Percentiles rank a stretch among this genome's conserved stretches.
Evolutionary conservation across 148 eudicot genomes (phyloP).

Genomic region (Silene latifolia): DNA sequence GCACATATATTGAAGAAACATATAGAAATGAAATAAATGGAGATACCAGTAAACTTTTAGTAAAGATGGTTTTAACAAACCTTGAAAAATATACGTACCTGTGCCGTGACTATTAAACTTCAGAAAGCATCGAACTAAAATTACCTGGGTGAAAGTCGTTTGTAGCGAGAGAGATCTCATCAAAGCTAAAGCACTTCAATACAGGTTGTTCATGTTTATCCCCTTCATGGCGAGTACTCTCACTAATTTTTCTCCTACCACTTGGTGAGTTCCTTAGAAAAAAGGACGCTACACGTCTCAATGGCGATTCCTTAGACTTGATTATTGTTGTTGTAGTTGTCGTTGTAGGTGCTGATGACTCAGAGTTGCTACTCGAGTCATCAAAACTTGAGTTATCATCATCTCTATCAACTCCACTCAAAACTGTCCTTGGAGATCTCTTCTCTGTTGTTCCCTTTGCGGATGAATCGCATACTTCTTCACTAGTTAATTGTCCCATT

Average conservation of each 20-base stretch:
- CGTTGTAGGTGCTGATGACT: slow-evolving; percentile 20
- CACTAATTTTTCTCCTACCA: slow-evolving; percentile 27
- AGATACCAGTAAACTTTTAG: too few relatives aligned
- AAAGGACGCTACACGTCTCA: slow-evolving; percentile 54
- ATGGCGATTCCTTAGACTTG: slow-evolving; percentile 32
- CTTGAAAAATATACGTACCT: too few relatives aligned
- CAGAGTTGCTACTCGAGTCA: slow-evolving; percentile 34
- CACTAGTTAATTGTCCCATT: slow-evolving; percentile 31
- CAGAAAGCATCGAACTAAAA: too few relatives aligned
- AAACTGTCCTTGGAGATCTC: slow-evolving; percentile 64
- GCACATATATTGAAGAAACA: too few relatives aligned
- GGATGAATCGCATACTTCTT: neutral
- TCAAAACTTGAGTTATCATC: slow-evolving; percentile 49
- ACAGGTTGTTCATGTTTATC: slow-evolving; percentile 42
- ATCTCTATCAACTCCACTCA: slow-evolving; percentile 35
- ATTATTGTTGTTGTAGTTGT: neutral
- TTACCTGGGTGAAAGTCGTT: slow-evolving; percentile 64
- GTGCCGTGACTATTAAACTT: too few relatives aligned
- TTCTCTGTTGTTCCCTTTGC: slow-evolving; percentile 23
- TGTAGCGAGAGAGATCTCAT: slow-evolving; percentile 72
- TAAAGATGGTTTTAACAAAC: too few relatives aligned
- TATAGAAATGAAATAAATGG: too few relatives aligned
- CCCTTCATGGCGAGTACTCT: slow-evolving; percentile 9
- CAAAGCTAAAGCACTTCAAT: slow-evolving; percentile 64
- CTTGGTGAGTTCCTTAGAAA: slow-evolving; percentile 37